Base-by-base conservation (phyloP, 2,329 filamentous ascomycete genomes). In the Xylaria sp. region DNA sequence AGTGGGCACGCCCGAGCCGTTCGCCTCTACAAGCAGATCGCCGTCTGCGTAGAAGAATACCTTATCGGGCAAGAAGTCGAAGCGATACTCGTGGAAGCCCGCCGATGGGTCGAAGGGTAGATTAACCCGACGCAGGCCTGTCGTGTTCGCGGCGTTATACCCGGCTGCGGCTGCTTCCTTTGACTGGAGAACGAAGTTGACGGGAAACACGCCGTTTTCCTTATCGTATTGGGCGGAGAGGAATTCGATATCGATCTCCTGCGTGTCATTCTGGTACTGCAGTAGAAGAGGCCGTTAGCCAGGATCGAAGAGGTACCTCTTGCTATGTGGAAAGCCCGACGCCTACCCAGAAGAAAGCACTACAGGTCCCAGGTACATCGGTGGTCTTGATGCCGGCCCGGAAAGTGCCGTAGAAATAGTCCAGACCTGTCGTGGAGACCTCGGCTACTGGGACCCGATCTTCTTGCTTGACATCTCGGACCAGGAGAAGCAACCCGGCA, bases 201-300 rank as follows among this genome's bases (percentile, higher is more conserved):
- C 83, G 0, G 89, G 87, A 71, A 86, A 90, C 39, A 83, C 83
- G 31, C 81, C 78, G 63, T 85, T 84, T 57, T 77, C 75, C 1
- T 77, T 72, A 67, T 87, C 83, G 77, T 90, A 92, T 71, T 93
- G 85, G 25, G 83, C 83, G 1, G 91, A 92, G 2, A 94, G 85
- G 76, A 94, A 92, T 73, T 95, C 92, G 81, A 94, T 89, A 77
- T 94, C 92, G 74, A 94, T 93, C 76, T 94, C 92, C 76, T 92
- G 90, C 0, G 90, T 91, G 79, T 94, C 89, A 78, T 94, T 93
- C 81, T 88, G 89, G 79, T 93, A 94, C 91, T 93, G 41, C 23
- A 13, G 18, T 13, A 39, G 37, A 39, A 23, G 15, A 63, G n/a
- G 41, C 23, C 0, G 34, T 72, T 56, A 70, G 65, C 28, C 34